Evolutionary conservation across 2,329 filamentous ascomycete genomes (phyloP).

Genomic region (Fusarium sp.): DNA sequence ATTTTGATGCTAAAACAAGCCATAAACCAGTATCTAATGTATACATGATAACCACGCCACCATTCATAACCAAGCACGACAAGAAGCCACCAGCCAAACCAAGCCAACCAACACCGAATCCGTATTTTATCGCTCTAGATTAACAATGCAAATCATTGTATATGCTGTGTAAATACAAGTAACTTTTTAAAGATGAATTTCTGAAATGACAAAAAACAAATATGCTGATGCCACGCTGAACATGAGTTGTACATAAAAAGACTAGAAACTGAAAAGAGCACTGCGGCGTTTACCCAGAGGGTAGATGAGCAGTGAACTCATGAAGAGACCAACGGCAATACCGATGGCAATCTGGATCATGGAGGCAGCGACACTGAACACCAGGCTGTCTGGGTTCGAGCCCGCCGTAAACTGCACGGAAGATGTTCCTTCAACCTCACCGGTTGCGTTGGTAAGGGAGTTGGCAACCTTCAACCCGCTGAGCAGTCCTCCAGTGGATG

Average conservation of each 20-base stretch:
- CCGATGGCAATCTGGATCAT: slow-evolving; percentile 67
- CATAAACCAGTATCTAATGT: slow-evolving; percentile 10
- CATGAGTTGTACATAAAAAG: slow-evolving; percentile 1
- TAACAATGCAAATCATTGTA: not conserved
- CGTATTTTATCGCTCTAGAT: slow-evolving; percentile 9
- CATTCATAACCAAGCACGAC: slow-evolving; percentile 2
- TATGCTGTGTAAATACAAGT: not conserved
- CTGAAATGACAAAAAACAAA: not conserved
- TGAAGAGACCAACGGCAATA: slow-evolving; percentile 63
- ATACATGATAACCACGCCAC: slow-evolving; percentile 3
- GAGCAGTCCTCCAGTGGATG: slow-evolving; percentile 60
- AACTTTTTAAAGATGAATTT: slow-evolving; percentile 10
- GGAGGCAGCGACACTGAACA: slow-evolving; percentile 60
- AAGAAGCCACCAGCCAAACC: not conserved
- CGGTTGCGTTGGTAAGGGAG: slow-evolving; percentile 55
- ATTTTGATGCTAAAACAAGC: slow-evolving; percentile 3
- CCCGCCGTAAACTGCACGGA: slow-evolving; percentile 41
- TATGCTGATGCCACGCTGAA: slow-evolving; percentile 23
- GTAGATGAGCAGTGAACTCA: slow-evolving; percentile 62
- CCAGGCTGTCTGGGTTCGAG: slow-evolving; percentile 51
- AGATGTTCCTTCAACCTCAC: slow-evolving; percentile 52
- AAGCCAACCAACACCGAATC: not conserved
- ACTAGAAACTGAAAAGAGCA: slow-evolving; percentile 61
- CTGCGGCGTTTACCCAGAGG: slow-evolving; percentile 63
- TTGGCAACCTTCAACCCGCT: slow-evolving; percentile 60